Percentiles rank a stretch among this genome's conserved stretches.
phyloP scores from a whole-genome alignment of 495 filamentous ascomycete species.

The Penicillium bialowiezense region DNA sequence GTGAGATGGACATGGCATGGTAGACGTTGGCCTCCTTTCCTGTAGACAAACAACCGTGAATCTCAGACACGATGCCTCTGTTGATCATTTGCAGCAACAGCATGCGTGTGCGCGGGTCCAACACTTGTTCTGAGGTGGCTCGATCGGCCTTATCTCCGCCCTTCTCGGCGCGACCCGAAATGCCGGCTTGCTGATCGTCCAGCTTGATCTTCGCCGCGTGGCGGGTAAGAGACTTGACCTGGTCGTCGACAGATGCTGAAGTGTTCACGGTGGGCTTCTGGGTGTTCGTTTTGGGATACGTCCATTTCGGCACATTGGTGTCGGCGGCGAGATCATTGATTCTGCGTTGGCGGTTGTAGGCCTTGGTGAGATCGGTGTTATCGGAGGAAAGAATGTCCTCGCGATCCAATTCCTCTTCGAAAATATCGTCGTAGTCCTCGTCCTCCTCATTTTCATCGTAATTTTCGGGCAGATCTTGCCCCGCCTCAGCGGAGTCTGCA shows the following conservation, averaged over 20 bases:
- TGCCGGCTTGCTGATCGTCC: conserved; percentile 58
- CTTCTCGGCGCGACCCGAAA: conserved; percentile 48
- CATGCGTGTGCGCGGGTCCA: conserved; percentile 92
- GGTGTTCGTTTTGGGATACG: conserved; percentile 70
- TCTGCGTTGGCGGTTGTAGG: conserved; percentile 81
- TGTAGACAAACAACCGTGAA: conserved; percentile 89
- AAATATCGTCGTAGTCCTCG: conserved; percentile 57
- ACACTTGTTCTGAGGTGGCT: conserved; percentile 88
- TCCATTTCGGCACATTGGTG: conserved; percentile 53
- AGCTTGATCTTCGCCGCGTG: conserved; percentile 90
- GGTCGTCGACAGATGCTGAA: conserved; percentile 75
- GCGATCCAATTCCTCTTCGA: conserved; percentile 54
- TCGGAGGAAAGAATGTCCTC: conserved; percentile 59
- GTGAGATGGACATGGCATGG: conserved; percentile 60
- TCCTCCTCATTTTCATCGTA: conserved; percentile 45
- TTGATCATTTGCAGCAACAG: conserved; percentile 95
- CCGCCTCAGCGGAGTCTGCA: conserved; percentile 32
- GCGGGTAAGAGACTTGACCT: conserved; percentile 75
- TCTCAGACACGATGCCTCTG: conserved; percentile 70
- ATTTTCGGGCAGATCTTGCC: conserved; percentile 30
- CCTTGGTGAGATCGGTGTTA: conserved; percentile 73
- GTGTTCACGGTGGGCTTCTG: conserved; percentile 85
- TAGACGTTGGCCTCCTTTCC: conserved; percentile 99
- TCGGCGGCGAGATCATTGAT: conserved; percentile 56
- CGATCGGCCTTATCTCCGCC: conserved; percentile 80